Evolutionary conservation across 139 green algal genomes (phyloP).

Genomic region (Chlamydomonas applanata): DNA sequence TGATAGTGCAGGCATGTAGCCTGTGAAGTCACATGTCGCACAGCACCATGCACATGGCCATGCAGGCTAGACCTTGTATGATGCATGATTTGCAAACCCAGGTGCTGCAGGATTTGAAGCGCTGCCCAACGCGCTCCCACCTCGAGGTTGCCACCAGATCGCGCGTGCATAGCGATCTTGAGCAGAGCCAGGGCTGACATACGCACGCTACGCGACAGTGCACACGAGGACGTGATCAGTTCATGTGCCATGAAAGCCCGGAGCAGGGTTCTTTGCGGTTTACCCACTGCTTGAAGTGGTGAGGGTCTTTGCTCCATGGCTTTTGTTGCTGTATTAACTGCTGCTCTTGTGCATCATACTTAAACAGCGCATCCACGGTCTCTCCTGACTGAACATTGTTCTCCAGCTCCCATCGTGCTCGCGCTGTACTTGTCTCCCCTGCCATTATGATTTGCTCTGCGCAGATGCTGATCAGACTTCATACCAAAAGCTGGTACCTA

Average conservation of each 20-base stretch:
- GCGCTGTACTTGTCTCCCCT: slow-evolving; percentile 32
- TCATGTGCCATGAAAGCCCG: no score
- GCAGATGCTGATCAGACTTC: no score
- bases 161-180: slow-evolving; percentile 97
- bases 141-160: slow-evolving; percentile 91
- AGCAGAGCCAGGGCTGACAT: slow-evolving; percentile 94
- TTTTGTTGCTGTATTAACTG: slow-evolving; percentile 62
- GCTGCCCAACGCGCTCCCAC: slow-evolving; percentile 17
- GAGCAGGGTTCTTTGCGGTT: neutral
- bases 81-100: no score
- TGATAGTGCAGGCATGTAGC: no score
- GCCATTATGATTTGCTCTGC: no score
- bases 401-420: slow-evolving; percentile 89
- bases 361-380: slow-evolving; percentile 73
- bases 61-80: no score
- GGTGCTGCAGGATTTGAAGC: no score
- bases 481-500: no score
- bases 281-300: slow-evolving; percentile 84
- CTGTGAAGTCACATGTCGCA: no score
- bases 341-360: slow-evolving; percentile 69
- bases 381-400: slow-evolving; percentile 70
- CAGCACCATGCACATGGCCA: no score
- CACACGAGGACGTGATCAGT: no score
- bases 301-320: slow-evolving; percentile 86
- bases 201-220: slow-evolving; percentile 64